A percentile compares a stretch with the other conserved stretches of the same genome.
phyloP scores from a whole-genome alignment of 1,284 basidiomycete species.

The Puccinia hordei region DNA sequence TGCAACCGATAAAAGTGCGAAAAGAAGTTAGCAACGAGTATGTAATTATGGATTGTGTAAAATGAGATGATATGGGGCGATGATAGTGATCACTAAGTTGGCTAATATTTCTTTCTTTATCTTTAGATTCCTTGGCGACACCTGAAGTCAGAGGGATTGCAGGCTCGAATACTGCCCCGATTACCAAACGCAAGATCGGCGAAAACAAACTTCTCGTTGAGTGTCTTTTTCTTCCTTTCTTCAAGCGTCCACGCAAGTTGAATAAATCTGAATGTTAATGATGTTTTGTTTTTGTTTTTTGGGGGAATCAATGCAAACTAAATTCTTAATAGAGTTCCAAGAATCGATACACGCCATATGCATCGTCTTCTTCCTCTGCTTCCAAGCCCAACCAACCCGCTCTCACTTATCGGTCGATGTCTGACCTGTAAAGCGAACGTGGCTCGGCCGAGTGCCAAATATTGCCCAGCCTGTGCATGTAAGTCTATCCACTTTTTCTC shows the following conservation, averaged over 20 bases:
- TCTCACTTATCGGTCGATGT: constrained; percentile 44
- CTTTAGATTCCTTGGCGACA: constrained; percentile 42
- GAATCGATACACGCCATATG: constrained; percentile 50
- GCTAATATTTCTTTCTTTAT: too few species aligned
- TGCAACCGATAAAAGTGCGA: constrained; percentile 10
- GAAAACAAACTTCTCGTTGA: constrained; percentile 50
- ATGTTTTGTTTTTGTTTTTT: constrained; percentile 3
- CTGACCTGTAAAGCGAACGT: constrained; percentile 50
- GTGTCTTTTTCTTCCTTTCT: not conserved
- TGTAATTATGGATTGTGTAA: not conserved
- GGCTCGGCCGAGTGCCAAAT: constrained; percentile 34
- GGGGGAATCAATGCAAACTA: not conserved
- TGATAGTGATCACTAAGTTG: too few species aligned
- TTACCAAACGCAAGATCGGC: constrained; percentile 33
- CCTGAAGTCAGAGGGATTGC: constrained; percentile 49
- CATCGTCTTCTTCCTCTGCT: constrained; percentile 23
- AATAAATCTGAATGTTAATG: not conserved
- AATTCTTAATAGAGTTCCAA: constrained; percentile 16
- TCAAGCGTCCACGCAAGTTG: not conserved
- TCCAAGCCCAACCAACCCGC: constrained; percentile 11
- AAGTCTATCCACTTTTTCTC: constrained; percentile 8
- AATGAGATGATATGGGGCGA: too few species aligned
- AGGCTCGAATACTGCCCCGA: constrained; percentile 20
- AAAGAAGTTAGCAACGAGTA: constrained; percentile 34
- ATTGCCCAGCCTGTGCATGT: constrained; percentile 50